Evolutionary conservation across 805 yeast genomes (phyloP).

Genomic region (Kodamaea hsintzibuensis): DNA sequence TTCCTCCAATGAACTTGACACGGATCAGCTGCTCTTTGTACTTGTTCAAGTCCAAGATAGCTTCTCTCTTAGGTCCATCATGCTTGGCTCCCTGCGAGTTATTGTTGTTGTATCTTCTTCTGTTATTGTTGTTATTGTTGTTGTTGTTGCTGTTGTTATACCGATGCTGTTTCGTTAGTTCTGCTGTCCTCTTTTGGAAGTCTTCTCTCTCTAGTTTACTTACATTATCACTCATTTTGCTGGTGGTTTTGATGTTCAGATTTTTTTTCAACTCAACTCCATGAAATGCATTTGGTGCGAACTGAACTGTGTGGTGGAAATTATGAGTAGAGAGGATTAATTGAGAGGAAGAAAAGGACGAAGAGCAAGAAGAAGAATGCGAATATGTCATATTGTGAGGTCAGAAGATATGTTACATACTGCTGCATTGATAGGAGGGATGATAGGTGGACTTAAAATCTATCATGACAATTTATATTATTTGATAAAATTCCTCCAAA

Average conservation of each 20-base stretch:
- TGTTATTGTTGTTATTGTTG: conserved; percentile 8
- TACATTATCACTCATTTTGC: conserved; percentile 9
- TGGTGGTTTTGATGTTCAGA: conserved; percentile 4
- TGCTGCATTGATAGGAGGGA: too few species aligned
- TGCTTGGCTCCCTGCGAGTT: conserved; percentile 22
- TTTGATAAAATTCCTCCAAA: too few species aligned
- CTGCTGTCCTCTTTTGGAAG: background rate
- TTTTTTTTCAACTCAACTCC: background rate
- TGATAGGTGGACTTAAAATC: too few species aligned
- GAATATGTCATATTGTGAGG: too few species aligned
- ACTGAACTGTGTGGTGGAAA: background rate
- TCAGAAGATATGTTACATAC: too few species aligned
- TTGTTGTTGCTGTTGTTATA: background rate
- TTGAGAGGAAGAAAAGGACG: too few species aligned
- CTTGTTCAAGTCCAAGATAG: conserved; percentile 76
- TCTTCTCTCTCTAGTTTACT: background rate
- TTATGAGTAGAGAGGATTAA: background rate
- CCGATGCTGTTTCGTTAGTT: conserved; percentile 1
- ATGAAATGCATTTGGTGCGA: background rate
- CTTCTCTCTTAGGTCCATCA: conserved; percentile 88
- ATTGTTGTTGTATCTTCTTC: conserved; percentile 22
- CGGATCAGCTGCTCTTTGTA: conserved; percentile 71
- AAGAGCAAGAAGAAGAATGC: too few species aligned
- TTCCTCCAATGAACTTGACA: conserved; percentile 83
- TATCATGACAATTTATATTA: too few species aligned